Evolutionary conservation across 164 flowering plant species (phyloP).

Genomic region (Liriodendron chinense): DNA sequence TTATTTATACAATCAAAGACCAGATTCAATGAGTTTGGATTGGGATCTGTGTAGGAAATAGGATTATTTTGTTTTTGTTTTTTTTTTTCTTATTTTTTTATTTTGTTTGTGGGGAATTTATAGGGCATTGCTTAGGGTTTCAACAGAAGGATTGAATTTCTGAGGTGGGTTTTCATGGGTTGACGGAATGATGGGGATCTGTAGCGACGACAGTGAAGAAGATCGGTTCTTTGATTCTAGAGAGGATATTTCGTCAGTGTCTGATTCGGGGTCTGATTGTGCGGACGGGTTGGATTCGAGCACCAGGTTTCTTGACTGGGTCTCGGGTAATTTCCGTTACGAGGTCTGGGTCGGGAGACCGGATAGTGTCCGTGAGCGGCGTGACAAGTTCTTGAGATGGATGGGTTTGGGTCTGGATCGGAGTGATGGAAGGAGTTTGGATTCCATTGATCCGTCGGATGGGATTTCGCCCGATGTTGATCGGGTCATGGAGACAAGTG

Average conservation of each 20-base stretch:
- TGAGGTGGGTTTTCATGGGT: conserved; percentile 8
- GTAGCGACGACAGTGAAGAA: conserved; percentile 25
- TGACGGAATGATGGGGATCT: conserved; percentile 23
- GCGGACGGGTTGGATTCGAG: conserved; percentile 24
- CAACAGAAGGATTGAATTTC: conserved; percentile 4
- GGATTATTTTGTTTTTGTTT: conserved; percentile 12
- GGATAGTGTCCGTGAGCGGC: conserved; percentile 56
- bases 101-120: not conserved
- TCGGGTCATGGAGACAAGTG: conserved; percentile 37
- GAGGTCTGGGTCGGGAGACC: conserved; percentile 57
- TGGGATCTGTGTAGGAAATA: conserved; percentile 55
- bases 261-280: conserved; percentile 49
- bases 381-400: conserved; percentile 48
- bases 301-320: conserved; percentile 4
- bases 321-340: conserved; percentile 20
- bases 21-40: conserved; percentile 64
- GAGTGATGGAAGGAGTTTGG: conserved; percentile 8
- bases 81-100: not conserved
- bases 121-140: conserved; percentile 14
- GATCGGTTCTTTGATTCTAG: conserved; percentile 60
- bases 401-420: conserved; percentile 45
- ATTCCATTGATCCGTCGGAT: conserved; percentile 13
- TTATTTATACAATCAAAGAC: conserved; percentile 19
- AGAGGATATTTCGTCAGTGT: conserved; percentile 52
- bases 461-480: conserved; percentile 13